These are phyloP conservation scores for Clitopilus passeckerianus DNA, from an alignment of 768 basidiomycete species.

Conservation along the genomic window DNA sequence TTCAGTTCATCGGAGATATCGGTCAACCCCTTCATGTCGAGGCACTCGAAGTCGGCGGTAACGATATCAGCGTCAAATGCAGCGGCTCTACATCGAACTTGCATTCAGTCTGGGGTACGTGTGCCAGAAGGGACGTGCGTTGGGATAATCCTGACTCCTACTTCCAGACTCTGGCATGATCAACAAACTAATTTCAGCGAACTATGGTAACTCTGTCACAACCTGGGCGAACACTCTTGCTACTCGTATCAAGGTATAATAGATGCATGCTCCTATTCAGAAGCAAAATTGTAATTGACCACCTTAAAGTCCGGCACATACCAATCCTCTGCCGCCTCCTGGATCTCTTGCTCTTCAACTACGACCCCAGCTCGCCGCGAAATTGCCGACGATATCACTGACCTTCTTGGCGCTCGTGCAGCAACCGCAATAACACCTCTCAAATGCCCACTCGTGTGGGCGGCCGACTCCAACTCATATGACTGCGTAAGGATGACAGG, in stretches of 20 bases:
- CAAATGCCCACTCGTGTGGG: conserved; percentile 43
- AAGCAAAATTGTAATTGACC: not conserved
- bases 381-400: conserved; percentile 26
- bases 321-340: conserved; percentile 21
- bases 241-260: conserved; percentile 33
- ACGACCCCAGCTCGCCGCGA: conserved; percentile 21
- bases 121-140: not conserved
- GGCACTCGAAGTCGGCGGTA: conserved; percentile 37
- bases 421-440: conserved; percentile 35
- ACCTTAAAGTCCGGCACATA: conserved; percentile 25
- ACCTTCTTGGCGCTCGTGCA: conserved; percentile 20
- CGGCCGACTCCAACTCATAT: conserved; percentile 36
- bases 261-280: not conserved
- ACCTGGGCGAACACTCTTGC: conserved; percentile 35
- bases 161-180: conserved; percentile 34
- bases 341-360: conserved; percentile 37
- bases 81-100: conserved; percentile 35
- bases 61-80: conserved; percentile 35
- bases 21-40: conserved; percentile 47
- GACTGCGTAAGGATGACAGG: conserved; percentile 31
- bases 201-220: conserved; percentile 28
- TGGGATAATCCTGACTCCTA: not conserved
- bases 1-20: conserved; percentile 42
- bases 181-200: conserved; percentile 25
- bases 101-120: conserved; percentile 36